Base-by-base conservation (phyloP, 352 stramenopile genomes). In the Phytophthora macrochlamydospora region DNA sequence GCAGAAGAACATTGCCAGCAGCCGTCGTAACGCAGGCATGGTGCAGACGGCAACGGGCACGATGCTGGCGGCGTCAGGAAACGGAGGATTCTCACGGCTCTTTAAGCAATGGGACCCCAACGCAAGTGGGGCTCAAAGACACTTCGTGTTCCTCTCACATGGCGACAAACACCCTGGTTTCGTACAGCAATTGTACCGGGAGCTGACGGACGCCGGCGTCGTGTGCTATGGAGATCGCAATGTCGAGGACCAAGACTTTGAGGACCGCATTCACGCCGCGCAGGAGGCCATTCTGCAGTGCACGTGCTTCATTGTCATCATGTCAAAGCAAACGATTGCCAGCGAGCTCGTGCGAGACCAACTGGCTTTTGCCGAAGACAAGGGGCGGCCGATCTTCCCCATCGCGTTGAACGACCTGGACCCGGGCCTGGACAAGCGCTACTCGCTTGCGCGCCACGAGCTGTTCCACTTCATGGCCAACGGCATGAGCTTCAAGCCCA, bases 221-320 rank as follows among this genome's bases (percentile, higher is more conserved):
- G 50, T 62, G 30, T 89, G 71, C 46, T 88, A 83, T 45, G 71
- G 67, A 2, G 79, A 88, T 44, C 35, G 77, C 32, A 83, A 75
- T 44, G 55, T 71, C 13, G 72, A 76, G 3, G 71, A 59, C 0
- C 65, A 81, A 46, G 75, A 64, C 32, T 83, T 88, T 59, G 77
- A 85, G 14, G 71, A 81, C 28, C 79, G 82, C 18, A 89, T 91
- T 31, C 73, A 87, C 18, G 65, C 70, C 24, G 76, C 79, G n/a
- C 81, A 88, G 51, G 82, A 91, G 51, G 82, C 79, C 32, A 91
- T 91, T 30, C 56, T 87, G 14, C 75, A 87, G 62, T 91, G 82
- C 66, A 69, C 78, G 12, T 74, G 64, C 49, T 89, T 89, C 45
- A 56, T 91, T 2, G 73, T 88, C n/a, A 63, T 91, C 8, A 55